phyloP scores from a whole-genome alignment of 768 basidiomycete genomes.

The Lepiota venenata region DNA sequence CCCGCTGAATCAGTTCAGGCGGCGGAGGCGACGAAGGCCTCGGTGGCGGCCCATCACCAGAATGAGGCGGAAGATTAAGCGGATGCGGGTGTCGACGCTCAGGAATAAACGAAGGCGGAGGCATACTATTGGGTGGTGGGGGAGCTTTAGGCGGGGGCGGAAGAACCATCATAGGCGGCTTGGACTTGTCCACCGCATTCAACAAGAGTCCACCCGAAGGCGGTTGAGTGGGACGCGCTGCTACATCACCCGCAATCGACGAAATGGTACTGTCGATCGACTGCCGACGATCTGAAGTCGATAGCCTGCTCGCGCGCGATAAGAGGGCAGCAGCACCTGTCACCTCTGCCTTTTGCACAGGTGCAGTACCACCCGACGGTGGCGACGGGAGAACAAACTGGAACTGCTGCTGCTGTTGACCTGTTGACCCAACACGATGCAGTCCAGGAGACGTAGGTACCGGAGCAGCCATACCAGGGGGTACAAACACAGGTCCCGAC shows the following conservation, averaged over 20 bases:
- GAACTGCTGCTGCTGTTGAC: constrained; percentile 47
- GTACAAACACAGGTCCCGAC: constrained; percentile 27
- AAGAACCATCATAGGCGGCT: constrained; percentile 81
- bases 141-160: constrained; percentile 78
- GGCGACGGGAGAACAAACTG: constrained; percentile 64
- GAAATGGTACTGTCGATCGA: constrained; percentile 73
- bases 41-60: constrained; percentile 68
- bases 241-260: constrained; percentile 38
- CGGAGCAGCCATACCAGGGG: constrained; percentile 20
- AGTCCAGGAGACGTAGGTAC: constrained; percentile 34
- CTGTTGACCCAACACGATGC: constrained; percentile 58
- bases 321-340: constrained; percentile 31
- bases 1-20: constrained; percentile 86
- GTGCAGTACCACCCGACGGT: constrained; percentile 23
- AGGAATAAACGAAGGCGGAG: constrained; percentile 74
- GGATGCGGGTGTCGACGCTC: constrained; percentile 45
- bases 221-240: constrained; percentile 49
- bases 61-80: constrained; percentile 32
- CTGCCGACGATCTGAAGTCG: constrained; percentile 58
- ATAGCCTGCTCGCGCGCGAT: constrained; percentile 37
- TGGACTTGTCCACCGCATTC: constrained; percentile 66
- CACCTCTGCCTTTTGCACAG: constrained; percentile 30
- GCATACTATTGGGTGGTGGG: constrained; percentile 70
- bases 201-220: constrained; percentile 35
- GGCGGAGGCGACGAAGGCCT: constrained; percentile 93